Evolutionary conservation across 2,329 filamentous ascomycete genomes (phyloP).

Genomic region (Raffaelea arxii): DNA sequence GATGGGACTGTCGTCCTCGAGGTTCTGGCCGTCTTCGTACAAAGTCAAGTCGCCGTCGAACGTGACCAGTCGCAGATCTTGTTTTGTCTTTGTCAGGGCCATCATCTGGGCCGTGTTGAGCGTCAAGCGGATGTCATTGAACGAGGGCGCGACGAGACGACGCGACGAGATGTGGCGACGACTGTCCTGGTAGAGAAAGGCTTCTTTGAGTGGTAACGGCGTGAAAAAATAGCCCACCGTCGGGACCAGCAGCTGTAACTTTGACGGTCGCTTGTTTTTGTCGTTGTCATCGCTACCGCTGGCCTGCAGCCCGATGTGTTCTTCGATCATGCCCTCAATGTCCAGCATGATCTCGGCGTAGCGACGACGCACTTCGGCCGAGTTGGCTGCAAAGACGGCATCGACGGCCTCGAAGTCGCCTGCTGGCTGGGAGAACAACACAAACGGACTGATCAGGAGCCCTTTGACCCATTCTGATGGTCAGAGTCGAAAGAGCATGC

Average conservation of each 20-base stretch:
- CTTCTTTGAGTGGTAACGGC: constrained; percentile 72
- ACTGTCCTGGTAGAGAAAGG: constrained; percentile 83
- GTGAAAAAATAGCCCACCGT: constrained; percentile 93
- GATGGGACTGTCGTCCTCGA: constrained; percentile 67
- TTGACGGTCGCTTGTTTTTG: constrained; percentile 62
- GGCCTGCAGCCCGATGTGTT: constrained; percentile 56
- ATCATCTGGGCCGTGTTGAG: constrained; percentile 93
- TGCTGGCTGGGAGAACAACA: constrained; percentile 89
- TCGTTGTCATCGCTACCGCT: too few species aligned
- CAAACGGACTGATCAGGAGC: constrained; percentile 87
- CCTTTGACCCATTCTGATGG: constrained; percentile 86
- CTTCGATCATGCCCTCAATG: constrained; percentile 82
- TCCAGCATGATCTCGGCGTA: constrained; percentile 95
- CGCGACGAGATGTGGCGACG: constrained; percentile 80
- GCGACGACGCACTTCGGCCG: constrained; percentile 69
- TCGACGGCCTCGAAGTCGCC: constrained; percentile 67
- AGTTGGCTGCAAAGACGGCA: constrained; percentile 59
- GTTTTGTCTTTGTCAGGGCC: constrained; percentile 59
- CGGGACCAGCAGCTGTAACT: constrained; percentile 85
- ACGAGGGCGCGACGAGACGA: constrained; percentile 89
- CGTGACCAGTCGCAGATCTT: constrained; percentile 73
- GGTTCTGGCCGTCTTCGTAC: constrained; percentile 78
- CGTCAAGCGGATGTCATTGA: constrained; percentile 90
- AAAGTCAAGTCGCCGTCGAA: constrained; percentile 98
- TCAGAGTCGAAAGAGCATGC: not conserved